Evolutionary conservation across 116 monocot genomes (phyloP).

Genomic region (Trichopus zeylanicus): DNA sequence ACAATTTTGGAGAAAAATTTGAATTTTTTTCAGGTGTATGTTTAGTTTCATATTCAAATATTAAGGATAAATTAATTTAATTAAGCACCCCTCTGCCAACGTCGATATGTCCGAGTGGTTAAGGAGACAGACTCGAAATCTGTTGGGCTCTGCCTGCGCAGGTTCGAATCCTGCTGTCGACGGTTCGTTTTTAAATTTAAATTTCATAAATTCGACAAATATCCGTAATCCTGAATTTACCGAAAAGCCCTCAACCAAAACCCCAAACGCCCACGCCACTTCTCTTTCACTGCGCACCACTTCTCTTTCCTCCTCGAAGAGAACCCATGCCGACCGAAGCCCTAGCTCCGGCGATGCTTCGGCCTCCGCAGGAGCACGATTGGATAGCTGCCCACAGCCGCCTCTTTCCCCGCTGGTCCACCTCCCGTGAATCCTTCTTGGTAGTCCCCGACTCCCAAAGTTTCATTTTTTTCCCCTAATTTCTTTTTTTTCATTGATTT

Average conservation of each 20-base stretch:
- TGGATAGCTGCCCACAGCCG: conserved; percentile 37
- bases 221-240: no score
- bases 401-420: conserved; percentile 19
- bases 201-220: no score
- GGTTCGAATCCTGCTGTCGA: conserved; percentile 98
- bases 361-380: conserved; percentile 29
- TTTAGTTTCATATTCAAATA: no score
- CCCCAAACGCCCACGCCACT: no score
- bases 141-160: conserved; percentile 99
- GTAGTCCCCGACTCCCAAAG: conserved; percentile 15
- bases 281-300: no score
- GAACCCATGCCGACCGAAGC: background rate
- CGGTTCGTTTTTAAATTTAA: no score
- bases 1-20: no score
- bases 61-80: no score
- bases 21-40: no score
- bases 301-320: background rate
- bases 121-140: conserved; percentile 99
- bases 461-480: background rate
- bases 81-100: no score
- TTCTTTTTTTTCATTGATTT: background rate
- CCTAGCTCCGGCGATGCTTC: background rate
- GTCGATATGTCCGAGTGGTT: conserved; percentile 99
- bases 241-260: no score
- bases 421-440: conserved; percentile 27